Percentiles rank a stretch among this genome's conserved stretches.
These are phyloP conservation scores for Sphagnurus paluster DNA, from an alignment of 1,284 basidiomycete genomes.

Conservation along the genomic window DNA sequence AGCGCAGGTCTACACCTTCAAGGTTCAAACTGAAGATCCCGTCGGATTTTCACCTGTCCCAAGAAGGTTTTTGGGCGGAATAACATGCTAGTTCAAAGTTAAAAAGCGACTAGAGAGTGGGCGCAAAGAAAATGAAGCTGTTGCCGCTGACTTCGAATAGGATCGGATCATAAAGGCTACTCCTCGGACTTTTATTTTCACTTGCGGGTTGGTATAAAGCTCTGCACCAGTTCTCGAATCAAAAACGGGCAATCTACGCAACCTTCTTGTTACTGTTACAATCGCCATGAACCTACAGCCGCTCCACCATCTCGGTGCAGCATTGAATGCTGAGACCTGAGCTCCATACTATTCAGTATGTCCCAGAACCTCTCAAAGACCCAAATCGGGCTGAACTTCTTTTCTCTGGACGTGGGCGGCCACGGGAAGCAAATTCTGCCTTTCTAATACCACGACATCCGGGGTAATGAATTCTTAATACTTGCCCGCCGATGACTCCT, in stretches of 20 bases:
- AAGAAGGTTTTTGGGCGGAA: too few species aligned
- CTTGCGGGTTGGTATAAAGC: too few species aligned
- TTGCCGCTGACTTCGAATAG: background rate
- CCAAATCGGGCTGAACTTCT: constrained; percentile 18
- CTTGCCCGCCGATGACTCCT: constrained; percentile 20
- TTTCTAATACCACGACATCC: constrained; percentile 19
- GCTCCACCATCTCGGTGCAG: too few species aligned
- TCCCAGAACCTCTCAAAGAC: constrained; percentile 4
- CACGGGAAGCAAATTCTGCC: constrained; percentile 15
- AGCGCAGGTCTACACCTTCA: too few species aligned
- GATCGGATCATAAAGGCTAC: background rate
- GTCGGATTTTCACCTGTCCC: background rate
- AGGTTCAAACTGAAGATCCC: background rate
- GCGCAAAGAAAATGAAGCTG: background rate
- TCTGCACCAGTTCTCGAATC: too few species aligned
- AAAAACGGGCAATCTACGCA: too few species aligned
- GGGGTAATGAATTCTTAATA: constrained; percentile 19
- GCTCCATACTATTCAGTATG: too few species aligned
- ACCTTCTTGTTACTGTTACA: too few species aligned
- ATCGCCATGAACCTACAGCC: too few species aligned
- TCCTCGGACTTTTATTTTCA: too few species aligned
- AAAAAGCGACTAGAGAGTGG: background rate
- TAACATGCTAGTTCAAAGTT: too few species aligned
- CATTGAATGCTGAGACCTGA: too few species aligned
- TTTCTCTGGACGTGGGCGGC: constrained; percentile 16